Conservation (phyloP, 495 filamentous ascomycete species). For the Xylaria castorea region DNA sequence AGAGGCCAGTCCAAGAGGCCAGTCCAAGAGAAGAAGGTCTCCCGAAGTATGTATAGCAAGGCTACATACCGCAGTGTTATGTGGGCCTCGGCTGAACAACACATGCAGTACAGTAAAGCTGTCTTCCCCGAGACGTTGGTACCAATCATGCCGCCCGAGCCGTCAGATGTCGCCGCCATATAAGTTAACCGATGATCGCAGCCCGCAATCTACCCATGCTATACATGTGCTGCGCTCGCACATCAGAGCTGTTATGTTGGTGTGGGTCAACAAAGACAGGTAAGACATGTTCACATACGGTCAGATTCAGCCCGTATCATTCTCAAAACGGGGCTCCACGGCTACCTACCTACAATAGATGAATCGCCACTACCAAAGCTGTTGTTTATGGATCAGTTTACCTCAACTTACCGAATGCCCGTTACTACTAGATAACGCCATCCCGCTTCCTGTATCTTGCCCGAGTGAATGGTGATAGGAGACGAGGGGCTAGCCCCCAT, state of each 20-base stretch:
- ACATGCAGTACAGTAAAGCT: conserved; percentile 3
- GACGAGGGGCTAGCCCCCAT: neutral
- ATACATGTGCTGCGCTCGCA: neutral
- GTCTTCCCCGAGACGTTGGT: neutral
- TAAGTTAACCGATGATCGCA: neutral
- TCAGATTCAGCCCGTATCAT: neutral
- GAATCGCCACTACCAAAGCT: neutral
- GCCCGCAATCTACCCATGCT: neutral
- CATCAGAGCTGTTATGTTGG: neutral
- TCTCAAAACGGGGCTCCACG: neutral
- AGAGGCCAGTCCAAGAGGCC: conserved; percentile 15
- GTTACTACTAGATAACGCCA: neutral
- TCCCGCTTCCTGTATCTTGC: neutral
- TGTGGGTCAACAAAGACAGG: neutral
- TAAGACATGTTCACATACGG: neutral
- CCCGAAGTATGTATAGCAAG: neutral
- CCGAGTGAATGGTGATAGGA: neutral
- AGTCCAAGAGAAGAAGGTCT: conserved; percentile 29
- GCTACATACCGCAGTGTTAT: neutral
- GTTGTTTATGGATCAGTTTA: neutral
- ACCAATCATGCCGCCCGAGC: conserved; percentile 5
- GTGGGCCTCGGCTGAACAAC: conserved; percentile 19
- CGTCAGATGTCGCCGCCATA: neutral
- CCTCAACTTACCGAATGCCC: neutral
- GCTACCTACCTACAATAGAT: neutral